Base-by-base conservation (phyloP, 768 basidiomycete genomes). In the Stropharia rugosoannulata region DNA sequence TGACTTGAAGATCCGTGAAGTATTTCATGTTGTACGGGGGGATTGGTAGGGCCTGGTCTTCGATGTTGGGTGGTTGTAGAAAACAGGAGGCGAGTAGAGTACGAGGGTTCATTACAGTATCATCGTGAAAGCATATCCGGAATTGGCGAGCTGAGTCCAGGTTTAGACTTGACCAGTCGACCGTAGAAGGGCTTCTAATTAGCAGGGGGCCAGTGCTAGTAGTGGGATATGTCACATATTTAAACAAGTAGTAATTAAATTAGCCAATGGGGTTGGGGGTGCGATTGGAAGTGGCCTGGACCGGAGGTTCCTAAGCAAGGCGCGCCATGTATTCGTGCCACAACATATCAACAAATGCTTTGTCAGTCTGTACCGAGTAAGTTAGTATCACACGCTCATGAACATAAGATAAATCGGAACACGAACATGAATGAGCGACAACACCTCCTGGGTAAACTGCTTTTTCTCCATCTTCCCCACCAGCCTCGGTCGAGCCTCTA, bases 391-490 rank as follows among this genome's bases (percentile, higher is more conserved):
- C 42, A 58, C 27, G 22, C 43, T 54, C 38, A 43, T 48, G 29
- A 15, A 35, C 39, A 36, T 15, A 8, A 53, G 29, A 37, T 13
- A 32, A 45, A 27, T 36, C 40, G 25, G 37, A 59, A 15, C 38
- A 74, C 83, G 59, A 51, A 87, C 85, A 66, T 86, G 82, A 59
- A 87, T 80, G 59, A 87, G 74, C 35, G 76, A 79, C 66, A 86
- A 67, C 56, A 86, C 71, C 66, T 86, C 82, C 60, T 76, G 71
- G 50, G 84, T 76, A 68, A 86, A 87, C 49, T 80, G 82, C 51
- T 81, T 83, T 66, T 75, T 77, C 57, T 79, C 80, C 60, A 80
- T 51, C 38, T 54, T 65, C 42, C 61, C 64, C 32, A 64, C 55
- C 12, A 59, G 56, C 22, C 64, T 60, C 38, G 63, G 55, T 25